These are phyloP conservation scores for Neurospora sp. DNA, from an alignment of 495 filamentous ascomycete genomes.

Conservation along the genomic window DNA sequence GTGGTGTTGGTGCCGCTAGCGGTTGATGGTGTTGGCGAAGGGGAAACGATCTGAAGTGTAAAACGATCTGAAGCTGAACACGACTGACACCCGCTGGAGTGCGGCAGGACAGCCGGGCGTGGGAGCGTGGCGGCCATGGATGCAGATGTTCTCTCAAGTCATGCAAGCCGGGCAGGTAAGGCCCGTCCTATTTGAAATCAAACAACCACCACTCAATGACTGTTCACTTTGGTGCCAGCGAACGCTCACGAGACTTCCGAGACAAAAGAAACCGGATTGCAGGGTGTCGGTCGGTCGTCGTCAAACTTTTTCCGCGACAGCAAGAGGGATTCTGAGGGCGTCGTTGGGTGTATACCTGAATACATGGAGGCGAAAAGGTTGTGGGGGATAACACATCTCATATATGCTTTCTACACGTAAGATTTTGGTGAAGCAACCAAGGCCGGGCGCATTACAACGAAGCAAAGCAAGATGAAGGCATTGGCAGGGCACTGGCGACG, in stretches of 20 bases:
- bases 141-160: not conserved
- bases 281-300: not conserved
- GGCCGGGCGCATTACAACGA: not conserved
- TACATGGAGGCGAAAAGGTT: not conserved
- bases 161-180: not conserved
- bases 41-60: not conserved
- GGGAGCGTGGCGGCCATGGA: not conserved
- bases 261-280: not conserved
- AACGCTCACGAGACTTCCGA: not conserved
- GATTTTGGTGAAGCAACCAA: not conserved
- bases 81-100: not conserved
- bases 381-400: not conserved
- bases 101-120: not conserved
- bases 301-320: not conserved
- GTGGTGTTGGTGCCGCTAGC: not conserved
- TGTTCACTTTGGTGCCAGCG: not conserved
- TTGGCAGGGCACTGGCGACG: not conserved
- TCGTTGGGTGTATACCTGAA: not conserved
- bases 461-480: not conserved
- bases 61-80: not conserved
- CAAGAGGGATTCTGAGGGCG: not conserved
- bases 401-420: not conserved
- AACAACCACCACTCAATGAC: not conserved
- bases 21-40: not conserved
- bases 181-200: not conserved